Conservation (phyloP, 1,284 basidiomycete genomes). For the Neolentinus lepideus region DNA sequence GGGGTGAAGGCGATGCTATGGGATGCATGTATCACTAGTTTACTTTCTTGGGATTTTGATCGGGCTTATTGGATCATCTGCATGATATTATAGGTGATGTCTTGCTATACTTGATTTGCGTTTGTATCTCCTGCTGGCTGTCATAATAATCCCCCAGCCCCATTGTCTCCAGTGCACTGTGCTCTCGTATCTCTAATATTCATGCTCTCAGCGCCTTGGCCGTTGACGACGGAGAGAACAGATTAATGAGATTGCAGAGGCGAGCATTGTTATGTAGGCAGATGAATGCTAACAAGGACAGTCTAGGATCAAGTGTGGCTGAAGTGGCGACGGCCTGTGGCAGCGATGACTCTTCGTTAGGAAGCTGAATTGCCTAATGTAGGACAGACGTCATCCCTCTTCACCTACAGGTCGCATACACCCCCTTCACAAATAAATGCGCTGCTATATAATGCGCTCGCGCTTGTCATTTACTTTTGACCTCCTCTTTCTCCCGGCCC, state of each 20-base stretch:
- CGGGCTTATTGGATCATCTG: background rate
- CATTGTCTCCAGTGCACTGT: no score
- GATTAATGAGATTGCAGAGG: no score
- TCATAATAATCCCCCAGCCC: no score
- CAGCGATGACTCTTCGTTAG: background rate
- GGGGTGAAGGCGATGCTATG: background rate
- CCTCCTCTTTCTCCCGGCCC: background rate
- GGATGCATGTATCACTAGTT: background rate
- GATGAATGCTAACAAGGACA: no score
- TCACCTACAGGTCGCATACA: no score
- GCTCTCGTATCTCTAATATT: no score
- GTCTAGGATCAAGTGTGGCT: no score
- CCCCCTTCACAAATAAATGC: no score
- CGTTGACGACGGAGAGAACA: no score
- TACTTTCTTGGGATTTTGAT: background rate
- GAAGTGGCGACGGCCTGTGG: background rate
- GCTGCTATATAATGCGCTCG: no score
- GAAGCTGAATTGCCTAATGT: background rate
- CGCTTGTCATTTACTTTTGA: background rate
- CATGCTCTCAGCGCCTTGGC: no score
- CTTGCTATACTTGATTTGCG: background rate
- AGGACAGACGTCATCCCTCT: background rate
- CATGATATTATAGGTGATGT: background rate
- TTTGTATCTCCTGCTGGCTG: background rate
- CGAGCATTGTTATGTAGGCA: no score